These are phyloP conservation scores for Claviceps spartinae DNA, from an alignment of 2,329 filamentous ascomycete genomes.

Conservation along the genomic window DNA sequence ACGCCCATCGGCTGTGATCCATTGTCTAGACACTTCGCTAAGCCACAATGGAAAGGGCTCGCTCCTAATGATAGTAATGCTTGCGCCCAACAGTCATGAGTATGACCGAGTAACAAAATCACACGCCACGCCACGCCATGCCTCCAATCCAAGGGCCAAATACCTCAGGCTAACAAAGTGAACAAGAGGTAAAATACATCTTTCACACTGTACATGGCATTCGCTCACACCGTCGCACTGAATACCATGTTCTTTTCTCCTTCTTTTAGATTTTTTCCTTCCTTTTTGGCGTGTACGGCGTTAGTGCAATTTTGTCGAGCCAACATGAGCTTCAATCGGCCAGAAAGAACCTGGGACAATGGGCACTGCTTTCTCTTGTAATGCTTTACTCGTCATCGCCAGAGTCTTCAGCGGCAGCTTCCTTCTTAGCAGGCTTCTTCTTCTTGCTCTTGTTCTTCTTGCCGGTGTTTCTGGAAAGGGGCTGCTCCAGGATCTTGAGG, in stretches of 20 bases:
- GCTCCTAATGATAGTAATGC: neutral
- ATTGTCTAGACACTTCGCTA: slow-evolving; percentile 8
- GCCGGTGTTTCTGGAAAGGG: slow-evolving; percentile 73
- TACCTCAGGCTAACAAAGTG: neutral
- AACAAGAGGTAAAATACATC: neutral
- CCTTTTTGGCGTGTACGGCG: neutral
- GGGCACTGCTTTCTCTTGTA: neutral
- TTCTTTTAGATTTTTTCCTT: neutral
- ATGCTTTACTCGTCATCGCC: slow-evolving; percentile 11
- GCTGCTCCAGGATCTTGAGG: slow-evolving; percentile 84
- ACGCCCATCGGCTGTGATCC: neutral
- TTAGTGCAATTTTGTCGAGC: neutral
- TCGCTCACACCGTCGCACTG: neutral
- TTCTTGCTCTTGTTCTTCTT: slow-evolving; percentile 83
- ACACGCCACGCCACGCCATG: neutral
- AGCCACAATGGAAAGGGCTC: slow-evolving; percentile 2
- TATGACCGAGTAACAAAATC: neutral
- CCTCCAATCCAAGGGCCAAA: neutral
- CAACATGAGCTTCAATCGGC: neutral
- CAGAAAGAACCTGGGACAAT: neutral
- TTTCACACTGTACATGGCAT: neutral
- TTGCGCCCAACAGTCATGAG: neutral
- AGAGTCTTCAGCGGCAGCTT: slow-evolving; percentile 20
- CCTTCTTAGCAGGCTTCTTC: slow-evolving; percentile 42
- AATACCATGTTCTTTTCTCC: neutral